Conservation (phyloP, 208 protist genomes). For the Willaertia magna region DNA sequence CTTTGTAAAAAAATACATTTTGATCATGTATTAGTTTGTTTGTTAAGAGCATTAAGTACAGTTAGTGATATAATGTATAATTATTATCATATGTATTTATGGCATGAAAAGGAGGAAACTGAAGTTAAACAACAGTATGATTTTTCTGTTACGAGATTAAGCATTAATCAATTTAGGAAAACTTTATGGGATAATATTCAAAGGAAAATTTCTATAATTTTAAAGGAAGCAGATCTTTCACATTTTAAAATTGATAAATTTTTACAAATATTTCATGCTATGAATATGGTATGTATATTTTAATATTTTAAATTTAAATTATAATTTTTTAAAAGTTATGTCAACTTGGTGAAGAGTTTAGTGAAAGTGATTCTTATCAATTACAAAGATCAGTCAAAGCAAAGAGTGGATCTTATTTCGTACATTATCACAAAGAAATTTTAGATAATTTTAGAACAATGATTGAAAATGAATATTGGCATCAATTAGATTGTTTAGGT, state of each 20-base stretch:
- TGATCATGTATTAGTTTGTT: neutral
- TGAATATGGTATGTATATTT: neutral
- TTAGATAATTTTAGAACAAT: neutral
- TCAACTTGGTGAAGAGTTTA: neutral
- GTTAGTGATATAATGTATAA: neutral
- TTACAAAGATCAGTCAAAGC: neutral
- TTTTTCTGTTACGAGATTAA: neutral
- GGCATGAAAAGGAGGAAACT: neutral
- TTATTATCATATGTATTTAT: neutral
- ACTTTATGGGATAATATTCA: neutral
- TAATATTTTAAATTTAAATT: neutral
- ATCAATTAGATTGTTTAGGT: neutral
- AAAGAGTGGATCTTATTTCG: neutral
- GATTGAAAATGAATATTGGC: neutral
- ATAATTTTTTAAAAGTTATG: neutral
- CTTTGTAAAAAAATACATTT: constrained; percentile 1
- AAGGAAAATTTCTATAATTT: neutral
- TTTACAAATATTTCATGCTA: neutral
- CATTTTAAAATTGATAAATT: constrained; percentile 7
- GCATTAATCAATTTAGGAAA: neutral
- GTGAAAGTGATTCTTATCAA: neutral
- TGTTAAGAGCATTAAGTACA: neutral
- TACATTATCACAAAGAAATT: neutral
- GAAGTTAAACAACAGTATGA: neutral
- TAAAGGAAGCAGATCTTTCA: neutral